phyloP scores from a whole-genome alignment of 1,284 basidiomycete species.

The Mycosarcoma mackinlayi region DNA sequence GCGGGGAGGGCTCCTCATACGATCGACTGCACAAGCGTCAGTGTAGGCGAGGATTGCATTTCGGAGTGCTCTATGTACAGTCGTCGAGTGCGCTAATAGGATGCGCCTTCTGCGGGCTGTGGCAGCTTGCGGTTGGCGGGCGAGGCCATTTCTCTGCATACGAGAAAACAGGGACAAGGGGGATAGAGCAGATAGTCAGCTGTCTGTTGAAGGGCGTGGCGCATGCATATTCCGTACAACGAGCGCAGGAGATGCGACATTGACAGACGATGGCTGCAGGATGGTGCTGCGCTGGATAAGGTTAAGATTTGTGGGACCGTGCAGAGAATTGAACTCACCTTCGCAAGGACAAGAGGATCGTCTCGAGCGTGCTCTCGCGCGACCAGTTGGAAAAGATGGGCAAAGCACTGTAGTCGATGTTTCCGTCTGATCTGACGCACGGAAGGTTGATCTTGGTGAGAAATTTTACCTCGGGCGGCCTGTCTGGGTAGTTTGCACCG shows the following conservation, averaged over 20 bases:
- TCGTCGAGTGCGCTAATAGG: slow-evolving; percentile 36
- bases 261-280: too few relatives aligned
- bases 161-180: slow-evolving; percentile 1
- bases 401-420: slow-evolving; percentile 65
- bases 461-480: slow-evolving; percentile 83
- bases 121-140: slow-evolving; percentile 91
- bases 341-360: slow-evolving; percentile 62
- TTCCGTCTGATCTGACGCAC: slow-evolving; percentile 83
- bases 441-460: slow-evolving; percentile 93
- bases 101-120: slow-evolving; percentile 87
- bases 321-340: slow-evolving; percentile 51
- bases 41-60: slow-evolving; percentile 11
- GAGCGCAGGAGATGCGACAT: too few relatives aligned
- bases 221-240: background rate
- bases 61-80: slow-evolving; percentile 31
- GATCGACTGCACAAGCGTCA: too few relatives aligned
- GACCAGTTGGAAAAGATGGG: slow-evolving; percentile 64
- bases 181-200: background rate
- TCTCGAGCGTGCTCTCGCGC: slow-evolving; percentile 65
- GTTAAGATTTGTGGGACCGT: slow-evolving; percentile 8
- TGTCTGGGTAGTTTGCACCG: slow-evolving; percentile 83
- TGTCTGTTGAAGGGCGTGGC: background rate
- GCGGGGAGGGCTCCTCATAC: too few relatives aligned
- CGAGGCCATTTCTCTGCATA: slow-evolving; percentile 87
- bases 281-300: slow-evolving; percentile 15